Conservation (phyloP, 331 rosid genomes). For the Malus hybrid region DNA sequence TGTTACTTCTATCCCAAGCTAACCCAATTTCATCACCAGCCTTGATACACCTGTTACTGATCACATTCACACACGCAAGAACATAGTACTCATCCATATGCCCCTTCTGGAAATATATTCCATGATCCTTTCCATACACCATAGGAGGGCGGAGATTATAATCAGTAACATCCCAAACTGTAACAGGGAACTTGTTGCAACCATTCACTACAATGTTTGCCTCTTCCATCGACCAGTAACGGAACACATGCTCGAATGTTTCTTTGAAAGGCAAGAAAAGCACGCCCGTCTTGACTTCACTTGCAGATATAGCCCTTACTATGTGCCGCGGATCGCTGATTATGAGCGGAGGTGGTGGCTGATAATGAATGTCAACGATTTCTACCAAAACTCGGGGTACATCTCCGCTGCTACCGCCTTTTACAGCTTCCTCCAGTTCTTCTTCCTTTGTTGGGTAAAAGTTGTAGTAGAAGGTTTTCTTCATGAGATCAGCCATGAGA, state of each 20-base stretch:
- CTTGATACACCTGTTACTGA: background rate
- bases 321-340: background rate
- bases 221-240: background rate
- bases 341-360: background rate
- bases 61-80: background rate
- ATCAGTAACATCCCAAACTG: background rate
- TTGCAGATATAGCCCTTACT: background rate
- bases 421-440: background rate
- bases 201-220: background rate
- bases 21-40: background rate
- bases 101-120: background rate
- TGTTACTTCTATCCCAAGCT: background rate
- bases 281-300: background rate
- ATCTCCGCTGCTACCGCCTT: background rate
- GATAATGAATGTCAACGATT: background rate
- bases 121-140: too few relatives aligned
- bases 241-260: background rate
- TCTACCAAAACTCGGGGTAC: background rate
- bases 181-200: background rate
- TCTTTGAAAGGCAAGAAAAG: background rate
- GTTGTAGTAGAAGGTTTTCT: slow-evolving; percentile 5
- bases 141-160: background rate
- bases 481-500: background rate
- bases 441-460: background rate
- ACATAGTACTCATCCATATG: background rate